A percentile compares a stretch with the other conserved stretches of the same genome.
Evolutionary conservation across 345 rosid genomes (phyloP).

Genomic region (Limnanthes douglasii): DNA sequence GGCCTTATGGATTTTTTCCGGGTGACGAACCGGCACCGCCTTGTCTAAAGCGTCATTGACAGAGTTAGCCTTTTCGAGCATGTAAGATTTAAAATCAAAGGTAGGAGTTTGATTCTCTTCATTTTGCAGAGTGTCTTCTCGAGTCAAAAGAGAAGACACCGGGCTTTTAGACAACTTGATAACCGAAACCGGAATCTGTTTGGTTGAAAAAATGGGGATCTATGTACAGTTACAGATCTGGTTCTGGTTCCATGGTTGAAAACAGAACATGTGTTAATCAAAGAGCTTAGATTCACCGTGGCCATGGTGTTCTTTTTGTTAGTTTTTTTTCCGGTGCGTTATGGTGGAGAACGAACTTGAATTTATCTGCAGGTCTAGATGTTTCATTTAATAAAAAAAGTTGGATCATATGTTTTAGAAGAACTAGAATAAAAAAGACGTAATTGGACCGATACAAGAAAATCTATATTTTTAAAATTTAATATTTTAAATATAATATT

Average conservation of each 20-base stretch:
- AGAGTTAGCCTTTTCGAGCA: constrained; percentile 37
- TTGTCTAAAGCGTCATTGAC: constrained; percentile 54
- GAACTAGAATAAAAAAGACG: no score
- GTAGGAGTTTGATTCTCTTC: constrained; percentile 17
- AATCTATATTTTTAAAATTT: no score
- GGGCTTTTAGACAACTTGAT: neutral
- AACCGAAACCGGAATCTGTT: neutral
- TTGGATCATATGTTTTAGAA: no score
- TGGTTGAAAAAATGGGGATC: constrained; percentile 8
- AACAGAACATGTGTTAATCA: constrained; percentile 17
- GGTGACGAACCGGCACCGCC: constrained; percentile 42
- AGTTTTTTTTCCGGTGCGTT: neutral
- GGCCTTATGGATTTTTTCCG: constrained; percentile 60
- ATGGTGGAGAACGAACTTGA: no score
- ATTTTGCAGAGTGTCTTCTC: constrained; percentile 20
- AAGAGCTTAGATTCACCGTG: constrained; percentile 29
- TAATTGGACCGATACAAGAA: no score
- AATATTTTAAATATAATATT: no score
- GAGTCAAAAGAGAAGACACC: constrained; percentile 35
- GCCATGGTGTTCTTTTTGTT: constrained; percentile 22
- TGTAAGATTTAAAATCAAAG: constrained; percentile 66
- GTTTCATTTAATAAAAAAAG: no score
- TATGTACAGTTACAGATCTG: constrained; percentile 12
- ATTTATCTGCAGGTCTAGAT: no score
- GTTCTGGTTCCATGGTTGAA: constrained; percentile 10